Conservation (phyloP, 2,329 filamentous ascomycete genomes). For the Tolypocladium cylindrosporum region DNA sequence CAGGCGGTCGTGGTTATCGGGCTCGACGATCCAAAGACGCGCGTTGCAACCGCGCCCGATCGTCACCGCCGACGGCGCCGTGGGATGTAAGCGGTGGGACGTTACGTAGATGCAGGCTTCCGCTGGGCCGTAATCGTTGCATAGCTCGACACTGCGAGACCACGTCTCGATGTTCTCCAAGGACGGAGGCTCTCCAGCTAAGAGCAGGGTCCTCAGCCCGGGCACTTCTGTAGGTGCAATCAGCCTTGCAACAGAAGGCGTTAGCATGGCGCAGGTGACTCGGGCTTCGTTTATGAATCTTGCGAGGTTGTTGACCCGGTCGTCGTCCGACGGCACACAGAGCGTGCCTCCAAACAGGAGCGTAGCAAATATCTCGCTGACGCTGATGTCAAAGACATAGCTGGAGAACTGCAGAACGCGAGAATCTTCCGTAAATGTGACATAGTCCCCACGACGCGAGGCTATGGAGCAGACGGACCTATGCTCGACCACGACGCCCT, state of each 20-base stretch:
- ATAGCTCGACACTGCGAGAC: background rate
- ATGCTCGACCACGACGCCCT: slow-evolving; percentile 2
- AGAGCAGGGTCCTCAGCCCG: background rate
- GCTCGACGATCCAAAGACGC: background rate
- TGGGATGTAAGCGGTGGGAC: too few species aligned
- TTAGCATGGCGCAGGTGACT: slow-evolving; percentile 1
- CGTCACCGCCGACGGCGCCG: background rate
- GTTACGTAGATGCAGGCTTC: background rate
- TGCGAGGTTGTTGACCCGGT: background rate
- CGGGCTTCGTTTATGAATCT: slow-evolving; percentile 1
- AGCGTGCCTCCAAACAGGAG: slow-evolving; percentile 3
- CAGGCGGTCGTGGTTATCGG: background rate
- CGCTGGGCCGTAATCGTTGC: background rate
- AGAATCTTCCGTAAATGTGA: background rate
- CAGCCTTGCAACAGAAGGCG: slow-evolving; percentile 1
- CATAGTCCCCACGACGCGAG: background rate
- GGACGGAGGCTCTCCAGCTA: slow-evolving; percentile 2
- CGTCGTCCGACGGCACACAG: slow-evolving; percentile 3
- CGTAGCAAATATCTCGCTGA: slow-evolving; percentile 4
- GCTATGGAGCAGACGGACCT: background rate
- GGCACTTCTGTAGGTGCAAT: slow-evolving; percentile 2
- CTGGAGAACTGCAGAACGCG: slow-evolving; percentile 5
- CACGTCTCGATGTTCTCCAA: background rate
- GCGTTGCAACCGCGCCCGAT: background rate
- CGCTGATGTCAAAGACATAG: slow-evolving; percentile 5